Evolutionary conservation across 768 basidiomycete species (phyloP).

Genomic region (Serendipita sp.): DNA sequence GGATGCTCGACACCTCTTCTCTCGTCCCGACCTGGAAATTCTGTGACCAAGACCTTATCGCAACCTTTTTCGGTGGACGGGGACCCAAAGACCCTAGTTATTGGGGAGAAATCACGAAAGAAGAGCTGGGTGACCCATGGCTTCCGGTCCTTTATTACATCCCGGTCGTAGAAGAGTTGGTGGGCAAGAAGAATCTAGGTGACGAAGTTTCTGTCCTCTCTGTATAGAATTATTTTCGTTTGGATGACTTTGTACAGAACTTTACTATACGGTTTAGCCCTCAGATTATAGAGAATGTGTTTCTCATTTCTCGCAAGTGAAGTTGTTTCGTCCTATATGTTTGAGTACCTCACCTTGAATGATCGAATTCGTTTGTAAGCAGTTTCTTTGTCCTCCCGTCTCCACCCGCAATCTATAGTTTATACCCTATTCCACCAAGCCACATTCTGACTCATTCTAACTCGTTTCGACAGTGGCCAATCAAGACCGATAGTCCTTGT

Average conservation of each 20-base stretch:
- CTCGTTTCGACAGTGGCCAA: no score
- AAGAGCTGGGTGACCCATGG: constrained; percentile 32
- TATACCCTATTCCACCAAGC: no score
- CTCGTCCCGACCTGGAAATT: constrained; percentile 46
- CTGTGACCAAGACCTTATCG: constrained; percentile 85
- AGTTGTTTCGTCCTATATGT: no score
- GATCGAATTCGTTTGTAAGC: no score
- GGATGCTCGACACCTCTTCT: constrained; percentile 41
- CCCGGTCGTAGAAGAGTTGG: constrained; percentile 4
- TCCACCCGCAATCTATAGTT: no score
- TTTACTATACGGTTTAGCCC: no score
- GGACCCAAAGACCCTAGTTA: background rate
- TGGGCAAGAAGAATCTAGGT: background rate
- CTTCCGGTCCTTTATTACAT: constrained; percentile 69
- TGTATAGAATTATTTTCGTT: no score
- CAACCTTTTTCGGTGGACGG: constrained; percentile 52
- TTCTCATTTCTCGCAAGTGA: background rate
- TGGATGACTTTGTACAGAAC: no score
- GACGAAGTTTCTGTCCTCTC: background rate
- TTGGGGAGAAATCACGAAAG: constrained; percentile 15
- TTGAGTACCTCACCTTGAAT: no score
- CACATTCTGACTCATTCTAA: no score
- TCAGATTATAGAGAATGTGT: background rate
- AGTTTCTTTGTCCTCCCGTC: no score
- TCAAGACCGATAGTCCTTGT: no score